phyloP scores from a whole-genome alignment of 805 yeast species.

The Cyberlindnera americana region DNA sequence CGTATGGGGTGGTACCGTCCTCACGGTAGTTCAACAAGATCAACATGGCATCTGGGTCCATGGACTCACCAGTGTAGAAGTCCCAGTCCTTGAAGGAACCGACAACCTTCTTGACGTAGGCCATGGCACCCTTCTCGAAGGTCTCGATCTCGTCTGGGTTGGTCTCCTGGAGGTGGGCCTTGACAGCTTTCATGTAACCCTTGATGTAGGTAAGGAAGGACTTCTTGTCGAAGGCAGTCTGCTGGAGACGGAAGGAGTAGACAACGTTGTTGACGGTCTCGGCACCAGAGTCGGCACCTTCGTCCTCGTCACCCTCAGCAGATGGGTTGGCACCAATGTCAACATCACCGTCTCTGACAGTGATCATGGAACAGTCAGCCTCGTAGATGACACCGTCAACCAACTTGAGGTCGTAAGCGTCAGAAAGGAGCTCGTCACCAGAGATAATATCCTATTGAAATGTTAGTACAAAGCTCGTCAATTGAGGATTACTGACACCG shows the following conservation, averaged over 20 bases:
- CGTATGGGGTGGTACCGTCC: slow-evolving; percentile 97
- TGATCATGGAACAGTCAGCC: slow-evolving; percentile 93
- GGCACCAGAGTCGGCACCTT: slow-evolving; percentile 74
- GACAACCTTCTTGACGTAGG: slow-evolving; percentile 94
- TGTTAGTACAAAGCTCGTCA: too few species aligned
- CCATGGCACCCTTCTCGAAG: slow-evolving; percentile 96
- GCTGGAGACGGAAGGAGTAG: slow-evolving; percentile 97
- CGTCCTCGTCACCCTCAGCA: slow-evolving; percentile 88
- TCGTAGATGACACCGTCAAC: slow-evolving; percentile 93
- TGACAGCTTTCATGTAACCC: slow-evolving; percentile 97
- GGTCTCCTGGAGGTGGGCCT: slow-evolving; percentile 84
- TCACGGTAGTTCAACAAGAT: slow-evolving; percentile 99
- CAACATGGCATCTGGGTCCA: slow-evolving; percentile 99
- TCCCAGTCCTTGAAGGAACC: slow-evolving; percentile 98
- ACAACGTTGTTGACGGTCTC: slow-evolving; percentile 97
- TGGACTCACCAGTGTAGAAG: slow-evolving; percentile 98
- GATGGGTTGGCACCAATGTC: slow-evolving; percentile 99
- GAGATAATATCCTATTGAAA: slow-evolving; percentile 71
- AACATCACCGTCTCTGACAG: slow-evolving; percentile 85
- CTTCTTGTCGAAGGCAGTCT: slow-evolving; percentile 96
- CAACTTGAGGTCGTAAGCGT: slow-evolving; percentile 86
- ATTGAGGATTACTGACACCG: too few species aligned
- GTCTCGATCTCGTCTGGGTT: slow-evolving; percentile 82
- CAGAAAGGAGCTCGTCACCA: slow-evolving; percentile 94
- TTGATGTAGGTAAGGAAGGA: slow-evolving; percentile 95